These are phyloP conservation scores for Chalciporus chontae DNA, from an alignment of 768 basidiomycete species.

Conservation along the genomic window DNA sequence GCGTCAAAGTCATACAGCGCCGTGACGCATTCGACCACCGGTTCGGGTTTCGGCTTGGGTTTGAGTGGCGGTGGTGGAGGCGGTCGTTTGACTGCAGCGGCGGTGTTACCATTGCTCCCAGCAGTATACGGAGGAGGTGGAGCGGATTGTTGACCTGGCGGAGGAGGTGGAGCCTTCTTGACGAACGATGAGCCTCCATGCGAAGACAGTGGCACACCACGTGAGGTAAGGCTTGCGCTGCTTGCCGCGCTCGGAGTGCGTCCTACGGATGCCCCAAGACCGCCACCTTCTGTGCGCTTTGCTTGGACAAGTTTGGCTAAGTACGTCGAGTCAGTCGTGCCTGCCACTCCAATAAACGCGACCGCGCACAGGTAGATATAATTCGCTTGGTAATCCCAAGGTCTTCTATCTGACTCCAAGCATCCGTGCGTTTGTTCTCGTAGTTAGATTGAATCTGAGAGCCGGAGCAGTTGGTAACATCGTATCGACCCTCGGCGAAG, in stretches of 20 bases:
- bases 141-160: constrained; percentile 30
- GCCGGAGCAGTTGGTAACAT: constrained; percentile 58
- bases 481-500: constrained; percentile 80
- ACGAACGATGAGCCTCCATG: constrained; percentile 29
- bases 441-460: constrained; percentile 75
- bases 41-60: constrained; percentile 74
- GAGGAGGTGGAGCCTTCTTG: constrained; percentile 42
- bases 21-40: constrained; percentile 71
- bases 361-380: constrained; percentile 73
- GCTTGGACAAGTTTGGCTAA: constrained; percentile 73
- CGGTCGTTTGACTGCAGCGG: constrained; percentile 49
- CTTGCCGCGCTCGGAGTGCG: constrained; percentile 28
- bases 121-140: constrained; percentile 43
- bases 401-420: constrained; percentile 73
- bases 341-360: not conserved
- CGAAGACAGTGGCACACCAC: constrained; percentile 22
- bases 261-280: constrained; percentile 35
- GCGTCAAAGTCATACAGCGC: constrained; percentile 95
- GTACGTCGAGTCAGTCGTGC: constrained; percentile 12
- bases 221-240: constrained; percentile 24
- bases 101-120: constrained; percentile 15
- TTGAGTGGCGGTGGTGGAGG: constrained; percentile 92
- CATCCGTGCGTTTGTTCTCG: constrained; percentile 79
- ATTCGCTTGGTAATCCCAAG: constrained; percentile 81
- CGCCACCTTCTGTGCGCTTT: constrained; percentile 36